phyloP scores from a whole-genome alignment of 371 early-diverging fungal species.

The Mortierella sp. region DNA sequence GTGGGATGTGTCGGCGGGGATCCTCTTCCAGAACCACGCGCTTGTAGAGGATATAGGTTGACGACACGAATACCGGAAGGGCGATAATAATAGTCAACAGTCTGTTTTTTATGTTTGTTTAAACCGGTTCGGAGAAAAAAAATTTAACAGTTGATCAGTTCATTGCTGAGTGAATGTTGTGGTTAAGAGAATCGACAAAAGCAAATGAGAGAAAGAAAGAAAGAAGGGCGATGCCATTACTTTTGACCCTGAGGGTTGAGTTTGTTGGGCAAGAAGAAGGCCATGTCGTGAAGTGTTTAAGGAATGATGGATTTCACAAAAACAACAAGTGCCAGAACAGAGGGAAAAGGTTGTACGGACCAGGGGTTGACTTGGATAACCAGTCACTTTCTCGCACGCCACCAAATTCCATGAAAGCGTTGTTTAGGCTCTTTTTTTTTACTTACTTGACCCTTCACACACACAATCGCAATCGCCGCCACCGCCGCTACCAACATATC shows the following conservation, averaged over 20 bases:
- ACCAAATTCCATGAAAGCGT: no score
- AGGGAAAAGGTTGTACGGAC: no score
- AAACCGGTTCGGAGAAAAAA: not conserved
- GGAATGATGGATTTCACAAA: not conserved
- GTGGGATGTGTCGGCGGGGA: not conserved
- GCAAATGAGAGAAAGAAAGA: not conserved
- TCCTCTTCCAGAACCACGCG: slow-evolving; percentile 13
- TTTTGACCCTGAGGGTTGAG: slow-evolving; percentile 55
- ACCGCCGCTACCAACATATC: no score
- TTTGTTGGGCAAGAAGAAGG: slow-evolving; percentile 50
- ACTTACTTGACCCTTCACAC: no score
- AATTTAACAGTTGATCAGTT: not conserved
- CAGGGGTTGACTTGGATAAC: no score
- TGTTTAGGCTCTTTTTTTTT: no score
- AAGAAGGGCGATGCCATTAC: slow-evolving; percentile 14
- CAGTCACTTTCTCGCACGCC: no score
- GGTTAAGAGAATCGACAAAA: not conserved
- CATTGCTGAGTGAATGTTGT: no score
- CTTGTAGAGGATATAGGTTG: slow-evolving; percentile 54
- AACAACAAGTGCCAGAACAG: no score
- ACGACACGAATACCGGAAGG: slow-evolving; percentile 49
- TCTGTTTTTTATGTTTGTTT: slow-evolving; percentile 10
- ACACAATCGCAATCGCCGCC: no score
- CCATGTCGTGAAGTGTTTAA: slow-evolving; percentile 14
- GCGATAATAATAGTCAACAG: slow-evolving; percentile 49